phyloP scores from a whole-genome alignment of 2,329 filamentous ascomycete species.

The Stenocarpella maydis region DNA sequence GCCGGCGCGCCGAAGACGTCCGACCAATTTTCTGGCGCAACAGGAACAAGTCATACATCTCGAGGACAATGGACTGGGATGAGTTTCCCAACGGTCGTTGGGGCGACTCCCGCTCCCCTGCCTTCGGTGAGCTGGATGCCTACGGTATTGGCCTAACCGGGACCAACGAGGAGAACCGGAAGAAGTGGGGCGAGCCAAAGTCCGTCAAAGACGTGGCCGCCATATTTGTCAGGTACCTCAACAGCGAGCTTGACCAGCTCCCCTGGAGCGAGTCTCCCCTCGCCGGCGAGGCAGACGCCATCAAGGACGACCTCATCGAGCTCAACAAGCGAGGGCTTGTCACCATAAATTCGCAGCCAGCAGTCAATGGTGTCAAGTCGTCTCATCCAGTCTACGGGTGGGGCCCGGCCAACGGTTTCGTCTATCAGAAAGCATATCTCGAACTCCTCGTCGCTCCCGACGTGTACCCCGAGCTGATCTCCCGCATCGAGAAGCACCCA shows the following conservation, averaged over 20 bases:
- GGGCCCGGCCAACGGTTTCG: constrained; percentile 94
- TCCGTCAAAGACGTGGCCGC: constrained; percentile 81
- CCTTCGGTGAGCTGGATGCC: constrained; percentile 92
- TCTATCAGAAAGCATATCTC: constrained; percentile 98
- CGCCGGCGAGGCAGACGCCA: constrained; percentile 79
- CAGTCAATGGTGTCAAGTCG: constrained; percentile 90
- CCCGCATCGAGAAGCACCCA: constrained; percentile 77
- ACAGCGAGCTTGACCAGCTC: constrained; percentile 80
- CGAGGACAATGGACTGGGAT: constrained; percentile 97
- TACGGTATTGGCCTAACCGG: constrained; percentile 95
- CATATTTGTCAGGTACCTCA: constrained; percentile 86
- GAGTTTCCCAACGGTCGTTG: constrained; percentile 98
- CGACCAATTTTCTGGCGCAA: constrained; percentile 99
- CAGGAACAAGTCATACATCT: constrained; percentile 92
- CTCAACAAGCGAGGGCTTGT: constrained; percentile 88
- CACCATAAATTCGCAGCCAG: constrained; percentile 97
- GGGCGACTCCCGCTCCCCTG: constrained; percentile 96
- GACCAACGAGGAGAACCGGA: constrained; percentile 94
- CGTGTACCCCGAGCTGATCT: constrained; percentile 78
- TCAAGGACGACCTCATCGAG: constrained; percentile 78
- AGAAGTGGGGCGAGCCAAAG: constrained; percentile 89
- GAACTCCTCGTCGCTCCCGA: constrained; percentile 88
- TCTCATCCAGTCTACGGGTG: constrained; percentile 88
- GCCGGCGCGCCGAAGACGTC: constrained; percentile 91
- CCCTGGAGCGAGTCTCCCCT: constrained; percentile 96